phyloP scores from a whole-genome alignment of 1,284 basidiomycete species.

The Cystobasidium slooffiae region DNA sequence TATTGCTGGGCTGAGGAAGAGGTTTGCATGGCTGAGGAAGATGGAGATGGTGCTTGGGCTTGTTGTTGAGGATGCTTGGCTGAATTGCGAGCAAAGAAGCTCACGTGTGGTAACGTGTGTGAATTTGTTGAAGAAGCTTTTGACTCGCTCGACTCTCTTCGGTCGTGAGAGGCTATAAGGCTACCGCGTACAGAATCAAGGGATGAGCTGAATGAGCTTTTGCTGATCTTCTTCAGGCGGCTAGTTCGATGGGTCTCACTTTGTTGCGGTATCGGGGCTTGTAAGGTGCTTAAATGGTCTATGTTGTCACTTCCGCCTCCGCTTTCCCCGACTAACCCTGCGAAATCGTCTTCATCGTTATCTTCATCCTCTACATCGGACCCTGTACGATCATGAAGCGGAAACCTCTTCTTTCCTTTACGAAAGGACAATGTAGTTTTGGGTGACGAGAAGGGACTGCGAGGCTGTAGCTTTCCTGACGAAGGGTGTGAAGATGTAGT shows the following conservation, averaged over 20 bases:
- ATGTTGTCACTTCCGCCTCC: not conserved
- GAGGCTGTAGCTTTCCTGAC: slow-evolving; percentile 5
- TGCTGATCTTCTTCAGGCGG: slow-evolving; percentile 17
- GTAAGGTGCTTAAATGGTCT: not conserved
- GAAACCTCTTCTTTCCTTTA: not conserved
- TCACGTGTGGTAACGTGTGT: not conserved
- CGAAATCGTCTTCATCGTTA: not conserved
- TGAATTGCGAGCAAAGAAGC: slow-evolving; percentile 15
- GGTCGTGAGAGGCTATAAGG: not conserved
- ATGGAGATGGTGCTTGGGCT: not conserved
- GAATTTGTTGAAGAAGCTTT: slow-evolving; percentile 10
- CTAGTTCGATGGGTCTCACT: not conserved
- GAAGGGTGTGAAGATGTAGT: not conserved
- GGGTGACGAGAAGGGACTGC: slow-evolving; percentile 16
- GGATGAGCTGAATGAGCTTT: slow-evolving; percentile 23
- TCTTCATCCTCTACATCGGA: not conserved
- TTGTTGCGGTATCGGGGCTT: too few relatives aligned
- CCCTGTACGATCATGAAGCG: not conserved
- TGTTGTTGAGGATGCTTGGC: slow-evolving; percentile 6
- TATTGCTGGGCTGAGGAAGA: not conserved
- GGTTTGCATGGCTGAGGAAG: not conserved
- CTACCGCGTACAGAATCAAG: slow-evolving; percentile 7
- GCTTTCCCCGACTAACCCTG: not conserved
- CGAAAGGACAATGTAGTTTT: not conserved
- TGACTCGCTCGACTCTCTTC: slow-evolving; percentile 30